Conservation (phyloP, 1,284 basidiomycete species). For the Polyporus tsugae region DNA sequence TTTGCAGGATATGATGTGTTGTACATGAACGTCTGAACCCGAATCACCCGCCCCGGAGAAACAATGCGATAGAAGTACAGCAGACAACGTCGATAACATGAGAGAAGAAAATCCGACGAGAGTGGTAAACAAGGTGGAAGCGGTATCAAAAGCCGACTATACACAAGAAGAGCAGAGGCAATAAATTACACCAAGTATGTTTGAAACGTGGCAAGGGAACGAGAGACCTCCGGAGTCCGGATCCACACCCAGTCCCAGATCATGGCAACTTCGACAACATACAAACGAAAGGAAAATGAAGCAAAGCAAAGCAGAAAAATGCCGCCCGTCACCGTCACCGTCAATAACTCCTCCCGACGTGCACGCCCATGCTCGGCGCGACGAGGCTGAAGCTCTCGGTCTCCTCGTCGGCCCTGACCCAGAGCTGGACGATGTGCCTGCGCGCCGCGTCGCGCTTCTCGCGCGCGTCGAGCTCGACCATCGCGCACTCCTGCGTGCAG, state of each 20-base stretch:
- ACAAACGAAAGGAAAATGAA: background rate
- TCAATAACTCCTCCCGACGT: constrained; percentile 10
- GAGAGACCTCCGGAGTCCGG: no score
- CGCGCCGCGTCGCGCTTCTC: constrained; percentile 34
- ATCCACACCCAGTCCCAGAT: no score
- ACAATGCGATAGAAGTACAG: background rate
- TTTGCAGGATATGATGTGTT: background rate
- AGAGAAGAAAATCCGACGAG: background rate
- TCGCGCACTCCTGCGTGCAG: constrained; percentile 34
- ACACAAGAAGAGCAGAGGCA: background rate
- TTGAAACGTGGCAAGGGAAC: background rate
- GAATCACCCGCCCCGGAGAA: background rate
- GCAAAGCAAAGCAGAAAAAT: background rate
- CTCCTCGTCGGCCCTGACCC: constrained; percentile 32
- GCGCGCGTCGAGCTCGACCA: constrained; percentile 32
- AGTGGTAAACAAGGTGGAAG: background rate
- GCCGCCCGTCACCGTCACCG: no score
- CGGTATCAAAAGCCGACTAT: background rate
- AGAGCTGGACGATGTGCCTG: constrained; percentile 34
- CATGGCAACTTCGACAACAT: background rate
- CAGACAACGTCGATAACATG: background rate
- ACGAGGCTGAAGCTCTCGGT: constrained; percentile 23
- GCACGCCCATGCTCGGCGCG: constrained; percentile 25
- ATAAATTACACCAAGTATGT: background rate
- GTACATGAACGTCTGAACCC: background rate